Evolutionary conservation across 306 rosid genomes (phyloP).

Genomic region (Castanea crenata): DNA sequence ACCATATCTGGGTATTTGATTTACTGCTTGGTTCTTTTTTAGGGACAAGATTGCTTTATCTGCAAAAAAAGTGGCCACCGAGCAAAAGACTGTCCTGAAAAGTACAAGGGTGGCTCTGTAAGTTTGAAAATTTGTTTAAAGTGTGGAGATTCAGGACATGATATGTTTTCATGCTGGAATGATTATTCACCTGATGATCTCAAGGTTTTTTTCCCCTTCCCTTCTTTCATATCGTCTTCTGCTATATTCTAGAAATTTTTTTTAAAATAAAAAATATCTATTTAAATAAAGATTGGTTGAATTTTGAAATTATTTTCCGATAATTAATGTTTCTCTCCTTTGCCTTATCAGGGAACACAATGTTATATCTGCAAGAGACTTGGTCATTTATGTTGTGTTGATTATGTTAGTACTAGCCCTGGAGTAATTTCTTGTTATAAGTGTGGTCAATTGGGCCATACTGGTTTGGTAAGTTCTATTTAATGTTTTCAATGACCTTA

Average conservation of each 20-base stretch:
- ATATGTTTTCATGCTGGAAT: conserved; percentile 71
- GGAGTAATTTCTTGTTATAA: conserved; percentile 76
- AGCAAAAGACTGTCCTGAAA: conserved; percentile 86
- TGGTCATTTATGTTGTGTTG: conserved; percentile 86
- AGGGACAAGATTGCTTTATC: conserved; percentile 71
- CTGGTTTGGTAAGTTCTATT: conserved; percentile 75
- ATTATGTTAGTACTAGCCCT: conserved; percentile 22
- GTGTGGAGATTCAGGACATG: conserved; percentile 89
- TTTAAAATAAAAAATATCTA: not conserved
- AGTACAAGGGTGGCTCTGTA: conserved; percentile 33
- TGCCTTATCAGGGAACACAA: conserved; percentile 56
- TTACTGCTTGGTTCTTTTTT: conserved; percentile 1
- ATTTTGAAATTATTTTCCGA: conserved; percentile 8
- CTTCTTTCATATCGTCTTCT: conserved; percentile 4
- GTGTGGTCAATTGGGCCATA: conserved; percentile 84
- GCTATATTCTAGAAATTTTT: conserved; percentile 1
- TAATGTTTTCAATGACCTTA: not conserved
- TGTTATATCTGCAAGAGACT: conserved; percentile 74
- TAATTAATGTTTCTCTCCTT: conserved; percentile 5
- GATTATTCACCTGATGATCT: conserved; percentile 66
- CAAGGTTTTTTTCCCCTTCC: conserved; percentile 46
- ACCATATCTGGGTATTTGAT: not conserved
- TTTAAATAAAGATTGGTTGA: not conserved
- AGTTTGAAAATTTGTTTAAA: conserved; percentile 57
- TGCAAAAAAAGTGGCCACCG: conserved; percentile 84